Evolutionary conservation across 208 protist species (phyloP), one percentile per base, ranked within the genome.

Genomic region (Acanthamoeba healyi): DNA sequence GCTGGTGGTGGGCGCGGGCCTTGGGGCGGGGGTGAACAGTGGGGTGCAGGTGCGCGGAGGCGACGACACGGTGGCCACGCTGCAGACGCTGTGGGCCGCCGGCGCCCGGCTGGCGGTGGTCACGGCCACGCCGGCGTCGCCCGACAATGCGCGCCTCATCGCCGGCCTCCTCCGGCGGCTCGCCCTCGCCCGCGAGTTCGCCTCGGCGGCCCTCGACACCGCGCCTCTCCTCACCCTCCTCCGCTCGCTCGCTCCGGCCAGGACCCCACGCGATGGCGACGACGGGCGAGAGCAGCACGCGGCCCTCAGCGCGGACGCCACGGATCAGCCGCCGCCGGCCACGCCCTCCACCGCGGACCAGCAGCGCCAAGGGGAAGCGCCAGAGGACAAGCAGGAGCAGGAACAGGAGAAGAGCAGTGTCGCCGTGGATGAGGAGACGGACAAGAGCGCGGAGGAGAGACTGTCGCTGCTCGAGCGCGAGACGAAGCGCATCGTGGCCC

Each of bases 71-170:
- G 46, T 36, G 46, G 44, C 4, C 7, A 40, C 79, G 7, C 32
- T 87, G 44, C 29, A 14, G 5, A 42, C 40, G 5, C 79, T 87
- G 46, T 63, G 49, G 79, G 49, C 46, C 12, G 49, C 9, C 51
- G 79, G 79, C 14, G 79, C 79, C 17, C 40, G 40, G 14, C n/a
- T 87, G 26, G 79, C 79, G 7, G 79, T 87, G 29, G 19, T 87
- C 79, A 87, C 79, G 5, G 79, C 79, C 9, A 26, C 79, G 26
- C 29, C 49, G 24, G 29, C 79, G 7, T 63, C 79, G 29, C 7
- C 26, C 22, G 79, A 87, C 22, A 61, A 63, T 17, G 79, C 49
- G 15, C 15, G 32, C 19, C 49, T 61, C 26, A 34, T 87, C 17
- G 49, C 46, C 14, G 10, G 9, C 40, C 19, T 40, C 9, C 40